These are phyloP conservation scores for Pyrus betulifolia DNA, from an alignment of 306 rosid genomes.

Conservation along the genomic window DNA sequence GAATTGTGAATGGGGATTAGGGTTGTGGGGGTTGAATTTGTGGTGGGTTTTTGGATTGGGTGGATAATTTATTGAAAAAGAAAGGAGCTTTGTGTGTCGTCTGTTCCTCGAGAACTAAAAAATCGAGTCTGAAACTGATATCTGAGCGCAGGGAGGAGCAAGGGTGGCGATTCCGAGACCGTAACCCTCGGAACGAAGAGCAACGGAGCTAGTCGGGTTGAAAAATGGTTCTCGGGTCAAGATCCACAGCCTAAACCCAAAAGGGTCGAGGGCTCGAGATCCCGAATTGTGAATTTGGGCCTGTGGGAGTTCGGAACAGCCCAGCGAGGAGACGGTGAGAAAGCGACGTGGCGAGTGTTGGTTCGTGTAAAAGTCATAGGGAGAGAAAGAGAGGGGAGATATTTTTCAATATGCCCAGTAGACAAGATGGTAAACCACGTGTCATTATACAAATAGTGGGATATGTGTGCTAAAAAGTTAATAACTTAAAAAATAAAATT, in stretches of 20 bases:
- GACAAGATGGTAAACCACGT: too few species aligned
- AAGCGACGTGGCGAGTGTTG: conserved; percentile 15
- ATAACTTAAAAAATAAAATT: neutral
- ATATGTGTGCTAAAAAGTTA: too few species aligned
- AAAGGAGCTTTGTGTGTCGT: neutral
- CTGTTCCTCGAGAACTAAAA: too few species aligned
- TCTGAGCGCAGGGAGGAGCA: neutral
- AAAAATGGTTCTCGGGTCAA: neutral
- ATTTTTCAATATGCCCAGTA: too few species aligned
- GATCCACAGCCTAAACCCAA: neutral
- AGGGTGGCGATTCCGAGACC: neutral
- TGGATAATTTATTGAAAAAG: neutral
- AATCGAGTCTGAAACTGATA: neutral
- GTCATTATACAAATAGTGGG: too few species aligned
- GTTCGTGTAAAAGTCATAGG: conserved; percentile 13
- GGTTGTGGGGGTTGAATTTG: neutral
- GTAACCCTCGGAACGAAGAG: neutral
- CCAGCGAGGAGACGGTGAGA: neutral
- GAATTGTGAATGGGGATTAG: neutral
- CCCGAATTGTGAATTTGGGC: neutral
- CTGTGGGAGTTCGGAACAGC: neutral
- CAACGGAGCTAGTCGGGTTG: neutral
- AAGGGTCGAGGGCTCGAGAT: neutral
- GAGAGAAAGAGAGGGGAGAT: too few species aligned
- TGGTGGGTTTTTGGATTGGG: neutral